phyloP scores from a whole-genome alignment of 2,329 filamentous ascomycete species.

The Paradendryphiella salina region DNA sequence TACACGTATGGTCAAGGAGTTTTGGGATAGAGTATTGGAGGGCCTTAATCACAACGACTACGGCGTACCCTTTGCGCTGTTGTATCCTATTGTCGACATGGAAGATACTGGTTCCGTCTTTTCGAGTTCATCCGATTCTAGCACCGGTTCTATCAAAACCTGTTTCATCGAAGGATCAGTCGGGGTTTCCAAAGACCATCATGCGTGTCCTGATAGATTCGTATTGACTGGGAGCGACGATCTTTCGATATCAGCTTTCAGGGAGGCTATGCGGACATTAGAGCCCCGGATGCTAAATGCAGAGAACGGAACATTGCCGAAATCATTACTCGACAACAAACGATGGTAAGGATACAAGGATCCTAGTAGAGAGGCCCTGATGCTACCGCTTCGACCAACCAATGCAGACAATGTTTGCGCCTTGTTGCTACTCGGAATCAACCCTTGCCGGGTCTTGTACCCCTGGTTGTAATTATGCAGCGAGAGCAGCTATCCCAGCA shows the following conservation, averaged over 20 bases:
- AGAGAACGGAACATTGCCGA: constrained; percentile 33
- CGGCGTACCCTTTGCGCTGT: constrained; percentile 40
- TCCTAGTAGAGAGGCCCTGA: constrained; percentile 40
- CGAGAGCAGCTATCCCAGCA: constrained; percentile 35
- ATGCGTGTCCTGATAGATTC: constrained; percentile 33
- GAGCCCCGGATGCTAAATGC: constrained; percentile 35
- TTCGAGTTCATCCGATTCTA: constrained; percentile 33
- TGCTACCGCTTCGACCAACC: constrained; percentile 39
- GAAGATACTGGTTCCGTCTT: constrained; percentile 31
- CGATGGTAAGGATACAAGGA: constrained; percentile 41
- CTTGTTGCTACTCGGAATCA: constrained; percentile 39
- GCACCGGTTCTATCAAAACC: constrained; percentile 28
- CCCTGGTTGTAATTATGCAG: constrained; percentile 32
- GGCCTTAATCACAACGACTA: constrained; percentile 49
- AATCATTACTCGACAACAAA: constrained; percentile 34
- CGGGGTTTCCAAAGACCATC: constrained; percentile 38
- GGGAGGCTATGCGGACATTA: constrained; percentile 41
- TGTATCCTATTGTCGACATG: constrained; percentile 39
- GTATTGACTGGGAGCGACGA: constrained; percentile 36
- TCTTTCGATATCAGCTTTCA: constrained; percentile 39
- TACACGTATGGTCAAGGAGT: constrained; percentile 38
- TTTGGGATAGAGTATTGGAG: constrained; percentile 57
- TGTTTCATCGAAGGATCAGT: constrained; percentile 42
- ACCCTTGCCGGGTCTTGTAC: constrained; percentile 39
- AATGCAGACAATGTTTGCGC: constrained; percentile 39